These are phyloP conservation scores for Medicago arabica DNA, from an alignment of 306 rosid species.

Conservation along the genomic window DNA sequence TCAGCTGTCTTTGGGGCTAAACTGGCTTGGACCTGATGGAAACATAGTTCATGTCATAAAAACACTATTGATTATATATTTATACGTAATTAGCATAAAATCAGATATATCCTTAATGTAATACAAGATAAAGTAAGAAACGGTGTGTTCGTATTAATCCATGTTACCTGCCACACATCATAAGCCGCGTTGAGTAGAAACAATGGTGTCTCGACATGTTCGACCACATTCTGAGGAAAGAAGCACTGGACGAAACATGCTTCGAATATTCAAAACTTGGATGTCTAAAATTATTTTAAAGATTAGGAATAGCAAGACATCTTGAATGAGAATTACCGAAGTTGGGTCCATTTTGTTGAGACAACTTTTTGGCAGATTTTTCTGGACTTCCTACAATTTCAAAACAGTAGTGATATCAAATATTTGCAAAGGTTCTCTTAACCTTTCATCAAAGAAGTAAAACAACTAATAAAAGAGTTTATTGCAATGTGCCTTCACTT, in stretches of 20 bases:
- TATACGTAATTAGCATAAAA: slow-evolving; percentile 1
- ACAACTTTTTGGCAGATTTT: slow-evolving; percentile 70
- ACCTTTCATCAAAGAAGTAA: slow-evolving; percentile 30
- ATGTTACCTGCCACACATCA: slow-evolving; percentile 95
- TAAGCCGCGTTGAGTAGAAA: slow-evolving; percentile 92
- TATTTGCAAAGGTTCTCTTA: slow-evolving; percentile 14
- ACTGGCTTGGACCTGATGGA: slow-evolving; percentile 78
- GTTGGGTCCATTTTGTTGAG: slow-evolving; percentile 68
- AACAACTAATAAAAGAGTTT: slow-evolving; percentile 17
- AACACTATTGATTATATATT: background rate
- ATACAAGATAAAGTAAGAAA: slow-evolving; percentile 4
- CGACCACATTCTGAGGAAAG: slow-evolving; percentile 78
- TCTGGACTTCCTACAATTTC: slow-evolving; percentile 67
- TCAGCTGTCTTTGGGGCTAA: slow-evolving; percentile 82
- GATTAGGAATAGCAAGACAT: slow-evolving; percentile 16
- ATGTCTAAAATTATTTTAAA: slow-evolving; percentile 18
- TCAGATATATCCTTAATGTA: slow-evolving; percentile 7
- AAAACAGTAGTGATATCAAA: slow-evolving; percentile 25
- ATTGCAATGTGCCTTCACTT: slow-evolving; percentile 13
- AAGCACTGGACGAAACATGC: slow-evolving; percentile 68
- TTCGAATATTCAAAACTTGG: slow-evolving; percentile 14
- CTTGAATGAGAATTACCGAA: slow-evolving; percentile 60
- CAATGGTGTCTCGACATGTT: slow-evolving; percentile 76
- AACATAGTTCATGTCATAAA: slow-evolving; percentile 31
- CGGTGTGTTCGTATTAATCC: background rate